Conservation (phyloP, 345 rosid species). For the Linum usitatissimum region DNA sequence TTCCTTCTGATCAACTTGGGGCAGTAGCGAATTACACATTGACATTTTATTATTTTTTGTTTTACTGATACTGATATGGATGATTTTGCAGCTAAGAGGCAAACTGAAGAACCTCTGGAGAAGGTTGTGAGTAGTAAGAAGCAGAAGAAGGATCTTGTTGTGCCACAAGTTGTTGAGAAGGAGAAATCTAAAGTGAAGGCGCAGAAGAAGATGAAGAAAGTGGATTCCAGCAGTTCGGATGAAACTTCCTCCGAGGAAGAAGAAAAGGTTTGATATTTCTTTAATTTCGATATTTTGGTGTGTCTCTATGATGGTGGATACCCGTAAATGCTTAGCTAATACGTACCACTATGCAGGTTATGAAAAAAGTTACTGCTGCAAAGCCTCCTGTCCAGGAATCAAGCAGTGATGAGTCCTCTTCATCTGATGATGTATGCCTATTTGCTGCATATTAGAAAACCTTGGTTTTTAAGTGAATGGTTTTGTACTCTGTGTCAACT, state of each 20-base stretch:
- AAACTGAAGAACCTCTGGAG: constrained; percentile 42
- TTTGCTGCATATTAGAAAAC: too few relatives aligned
- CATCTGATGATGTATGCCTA: constrained; percentile 14
- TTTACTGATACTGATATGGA: background rate
- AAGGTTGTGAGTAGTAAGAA: constrained; percentile 48
- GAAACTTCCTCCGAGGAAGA: constrained; percentile 66
- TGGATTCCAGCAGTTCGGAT: constrained; percentile 38
- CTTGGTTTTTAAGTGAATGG: too few relatives aligned
- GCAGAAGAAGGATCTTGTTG: constrained; percentile 41
- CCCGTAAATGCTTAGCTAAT: background rate
- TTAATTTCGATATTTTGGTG: background rate
- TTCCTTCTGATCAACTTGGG: background rate
- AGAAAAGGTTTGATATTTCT: constrained; percentile 22
- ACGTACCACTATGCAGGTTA: constrained; percentile 7
- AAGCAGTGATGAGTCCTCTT: constrained; percentile 31
- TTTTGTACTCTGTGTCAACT: too few relatives aligned
- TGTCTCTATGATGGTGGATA: background rate
- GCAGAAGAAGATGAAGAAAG: constrained; percentile 38
- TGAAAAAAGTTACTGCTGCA: constrained; percentile 10
- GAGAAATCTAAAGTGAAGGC: constrained; percentile 38
- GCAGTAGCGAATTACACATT: background rate
- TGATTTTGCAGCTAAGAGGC: constrained; percentile 49
- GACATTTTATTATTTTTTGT: background rate
- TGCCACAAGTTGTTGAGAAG: constrained; percentile 36
- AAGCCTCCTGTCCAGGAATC: constrained; percentile 31